phyloP scores from a whole-genome alignment of 2,329 filamentous ascomycete species.

The Lachnellula suecica region DNA sequence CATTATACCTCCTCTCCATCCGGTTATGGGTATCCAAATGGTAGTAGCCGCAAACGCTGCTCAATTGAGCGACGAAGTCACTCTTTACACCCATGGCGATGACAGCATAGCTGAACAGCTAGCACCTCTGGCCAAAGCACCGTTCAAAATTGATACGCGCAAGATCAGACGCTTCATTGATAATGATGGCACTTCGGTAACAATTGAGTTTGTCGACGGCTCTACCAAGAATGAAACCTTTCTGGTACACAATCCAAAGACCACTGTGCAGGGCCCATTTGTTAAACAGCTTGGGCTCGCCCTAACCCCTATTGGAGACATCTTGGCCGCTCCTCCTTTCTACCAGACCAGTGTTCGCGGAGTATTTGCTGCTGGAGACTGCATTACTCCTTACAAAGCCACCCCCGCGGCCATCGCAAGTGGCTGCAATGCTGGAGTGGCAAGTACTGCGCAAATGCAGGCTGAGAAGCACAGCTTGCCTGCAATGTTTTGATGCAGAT shows the following conservation, averaged over 20 bases:
- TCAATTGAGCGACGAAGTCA: slow-evolving; percentile 42
- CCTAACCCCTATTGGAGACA: slow-evolving; percentile 41
- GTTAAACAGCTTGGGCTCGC: slow-evolving; percentile 44
- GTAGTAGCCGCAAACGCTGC: slow-evolving; percentile 39
- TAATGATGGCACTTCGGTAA: slow-evolving; percentile 40
- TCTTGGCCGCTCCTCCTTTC: slow-evolving; percentile 44
- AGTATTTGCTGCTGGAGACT: slow-evolving; percentile 53
- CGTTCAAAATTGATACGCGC: background rate
- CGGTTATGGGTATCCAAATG: slow-evolving; percentile 36
- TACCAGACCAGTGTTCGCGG: slow-evolving; percentile 49
- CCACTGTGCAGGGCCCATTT: slow-evolving; percentile 39
- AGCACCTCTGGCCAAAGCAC: background rate
- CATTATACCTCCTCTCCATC: slow-evolving; percentile 21
- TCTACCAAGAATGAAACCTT: slow-evolving; percentile 38
- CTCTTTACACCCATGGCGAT: slow-evolving; percentile 51
- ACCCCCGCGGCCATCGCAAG: slow-evolving; percentile 14
- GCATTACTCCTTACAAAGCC: slow-evolving; percentile 21
- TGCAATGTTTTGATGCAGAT: background rate
- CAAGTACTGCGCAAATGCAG: background rate
- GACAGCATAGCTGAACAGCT: slow-evolving; percentile 28
- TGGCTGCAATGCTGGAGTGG: background rate
- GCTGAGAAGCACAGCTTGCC: background rate
- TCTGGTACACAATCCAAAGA: slow-evolving; percentile 37
- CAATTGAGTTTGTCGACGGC: slow-evolving; percentile 5
- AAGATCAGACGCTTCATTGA: background rate